Percentiles rank a stretch among this genome's conserved stretches.
These are phyloP conservation scores for Exophiala calicioides DNA, from an alignment of 2,329 filamentous ascomycete species.

Conservation along the genomic window DNA sequence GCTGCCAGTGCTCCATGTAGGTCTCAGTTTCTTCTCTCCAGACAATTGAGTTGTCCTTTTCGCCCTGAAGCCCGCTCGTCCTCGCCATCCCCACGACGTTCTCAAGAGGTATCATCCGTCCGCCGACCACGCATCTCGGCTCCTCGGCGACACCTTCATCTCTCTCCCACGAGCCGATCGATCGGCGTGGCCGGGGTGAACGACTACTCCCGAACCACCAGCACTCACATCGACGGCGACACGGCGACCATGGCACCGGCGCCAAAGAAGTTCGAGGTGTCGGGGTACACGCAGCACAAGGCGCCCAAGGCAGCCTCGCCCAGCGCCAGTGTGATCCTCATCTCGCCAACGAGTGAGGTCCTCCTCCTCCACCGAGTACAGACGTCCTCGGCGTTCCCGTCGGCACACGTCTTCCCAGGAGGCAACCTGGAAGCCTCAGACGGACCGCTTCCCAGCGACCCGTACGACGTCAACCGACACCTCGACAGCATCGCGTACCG, in stretches of 20 bases:
- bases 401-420: conserved; percentile 93
- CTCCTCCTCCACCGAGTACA: conserved; percentile 83
- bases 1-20: neutral
- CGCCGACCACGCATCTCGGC: neutral
- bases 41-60: too few species aligned
- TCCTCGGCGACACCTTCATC: neutral
- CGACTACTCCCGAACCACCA: neutral
- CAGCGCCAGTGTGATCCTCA: conserved; percentile 68
- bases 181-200: too few species aligned
- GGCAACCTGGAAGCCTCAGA: conserved; percentile 79
- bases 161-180: neutral
- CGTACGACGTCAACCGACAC: conserved; percentile 58
- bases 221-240: neutral
- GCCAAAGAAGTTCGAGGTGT: conserved; percentile 53
- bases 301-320: conserved; percentile 26
- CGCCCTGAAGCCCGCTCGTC: too few species aligned
- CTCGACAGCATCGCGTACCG: conserved; percentile 72
- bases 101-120: neutral
- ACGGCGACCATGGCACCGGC: conserved; percentile 31
- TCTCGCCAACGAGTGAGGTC: conserved; percentile 84
- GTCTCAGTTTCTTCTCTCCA: neutral
- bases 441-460: conserved; percentile 56
- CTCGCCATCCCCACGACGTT: neutral
- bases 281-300: conserved; percentile 50
- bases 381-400: conserved; percentile 80